phyloP scores from a whole-genome alignment of 352 stramenopile species.

The Pythium aphanidermatum region DNA sequence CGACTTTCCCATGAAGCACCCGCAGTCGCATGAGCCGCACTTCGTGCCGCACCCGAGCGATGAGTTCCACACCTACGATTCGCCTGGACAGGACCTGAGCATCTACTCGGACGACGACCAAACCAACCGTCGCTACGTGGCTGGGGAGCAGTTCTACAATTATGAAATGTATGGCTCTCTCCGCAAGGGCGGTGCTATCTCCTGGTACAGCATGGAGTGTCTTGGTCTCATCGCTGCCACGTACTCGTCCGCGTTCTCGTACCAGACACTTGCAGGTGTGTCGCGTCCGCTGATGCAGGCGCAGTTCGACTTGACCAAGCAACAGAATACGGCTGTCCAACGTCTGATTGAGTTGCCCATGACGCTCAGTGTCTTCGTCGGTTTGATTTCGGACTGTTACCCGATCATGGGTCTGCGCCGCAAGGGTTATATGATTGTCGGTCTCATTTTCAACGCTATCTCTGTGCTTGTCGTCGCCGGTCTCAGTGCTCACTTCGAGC shows the following conservation, averaged over 20 bases:
- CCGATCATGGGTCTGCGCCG: conserved; percentile 86
- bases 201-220: conserved; percentile 54
- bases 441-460: conserved; percentile 57
- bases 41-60: conserved; percentile 8
- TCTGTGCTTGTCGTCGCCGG: conserved; percentile 48
- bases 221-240: conserved; percentile 53
- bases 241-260: conserved; percentile 68
- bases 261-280: conserved; percentile 43
- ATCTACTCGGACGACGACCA: conserved; percentile 19
- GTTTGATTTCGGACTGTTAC: conserved; percentile 86
- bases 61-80: conserved; percentile 19
- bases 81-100: conserved; percentile 11
- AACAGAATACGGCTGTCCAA: conserved; percentile 36
- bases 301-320: conserved; percentile 36
- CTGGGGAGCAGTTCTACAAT: conserved; percentile 69
- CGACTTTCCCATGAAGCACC: no score
- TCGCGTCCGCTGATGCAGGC: conserved; percentile 50
- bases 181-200: conserved; percentile 47
- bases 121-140: conserved; percentile 39
- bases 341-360: conserved; percentile 80
- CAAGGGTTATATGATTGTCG: conserved; percentile 90
- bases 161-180: conserved; percentile 64
- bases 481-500: conserved; percentile 43
- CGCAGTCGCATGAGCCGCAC: conserved; percentile 6
- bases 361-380: conserved; percentile 86